phyloP scores from a whole-genome alignment of 257 asterid species.

The Plantago ovata region DNA sequence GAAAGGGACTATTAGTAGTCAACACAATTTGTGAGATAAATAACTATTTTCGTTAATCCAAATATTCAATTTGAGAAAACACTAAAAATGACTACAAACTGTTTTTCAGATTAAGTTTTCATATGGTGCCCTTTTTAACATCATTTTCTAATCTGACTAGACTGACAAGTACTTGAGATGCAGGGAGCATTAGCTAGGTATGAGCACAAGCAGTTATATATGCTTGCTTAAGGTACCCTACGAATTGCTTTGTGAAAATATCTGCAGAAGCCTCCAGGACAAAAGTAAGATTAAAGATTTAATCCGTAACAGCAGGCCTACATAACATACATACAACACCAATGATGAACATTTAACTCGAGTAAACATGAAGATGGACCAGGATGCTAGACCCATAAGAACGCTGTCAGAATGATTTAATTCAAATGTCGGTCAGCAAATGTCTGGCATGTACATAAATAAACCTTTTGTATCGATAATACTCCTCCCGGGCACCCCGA shows the following conservation, averaged over 20 bases:
- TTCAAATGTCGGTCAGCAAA: conserved; percentile 16
- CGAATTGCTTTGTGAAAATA: background rate
- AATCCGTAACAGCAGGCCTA: background rate
- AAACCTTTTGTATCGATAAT: conserved; percentile 91
- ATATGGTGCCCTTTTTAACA: background rate
- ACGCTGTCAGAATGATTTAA: conserved; percentile 11
- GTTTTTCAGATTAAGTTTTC: background rate
- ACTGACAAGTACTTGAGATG: conserved; percentile 1
- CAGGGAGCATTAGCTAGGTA: conserved; percentile 13
- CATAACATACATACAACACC: background rate
- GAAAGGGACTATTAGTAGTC: too few relatives aligned
- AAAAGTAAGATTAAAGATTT: conserved; percentile 2
- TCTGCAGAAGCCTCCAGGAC: background rate
- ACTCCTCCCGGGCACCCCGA: conserved; percentile 92
- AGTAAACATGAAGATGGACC: conserved; percentile 11
- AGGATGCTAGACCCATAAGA: conserved; percentile 14
- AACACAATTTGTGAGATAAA: background rate
- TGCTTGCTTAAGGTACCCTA: background rate
- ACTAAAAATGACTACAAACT: background rate
- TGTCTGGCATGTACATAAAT: conserved; percentile 12
- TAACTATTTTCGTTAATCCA: background rate
- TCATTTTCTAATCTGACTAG: background rate
- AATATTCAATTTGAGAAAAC: background rate
- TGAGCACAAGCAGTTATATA: background rate
- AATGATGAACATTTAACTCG: conserved; percentile 13